phyloP scores from a whole-genome alignment of 805 yeast genomes.

The Candida ficus region DNA sequence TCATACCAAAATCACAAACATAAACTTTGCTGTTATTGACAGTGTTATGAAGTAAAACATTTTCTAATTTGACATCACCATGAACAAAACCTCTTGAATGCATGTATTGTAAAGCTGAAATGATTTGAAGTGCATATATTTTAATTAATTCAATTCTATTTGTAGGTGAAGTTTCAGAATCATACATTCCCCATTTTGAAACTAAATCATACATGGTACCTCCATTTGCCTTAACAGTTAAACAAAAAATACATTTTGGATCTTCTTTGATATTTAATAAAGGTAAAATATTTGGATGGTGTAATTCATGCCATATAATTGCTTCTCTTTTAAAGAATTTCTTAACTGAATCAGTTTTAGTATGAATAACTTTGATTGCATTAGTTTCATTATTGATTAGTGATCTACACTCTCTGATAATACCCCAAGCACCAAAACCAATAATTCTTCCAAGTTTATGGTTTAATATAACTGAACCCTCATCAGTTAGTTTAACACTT shows the following conservation, averaged over 20 bases:
- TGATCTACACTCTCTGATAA: constrained; percentile 61
- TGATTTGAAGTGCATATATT: constrained; percentile 47
- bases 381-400: constrained; percentile 24
- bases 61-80: constrained; percentile 71
- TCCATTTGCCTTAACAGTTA: constrained; percentile 61
- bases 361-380: constrained; percentile 63
- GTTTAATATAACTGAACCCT: constrained; percentile 62
- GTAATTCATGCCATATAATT: constrained; percentile 63
- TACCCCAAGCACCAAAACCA: constrained; percentile 91
- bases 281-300: constrained; percentile 62
- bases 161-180: constrained; percentile 26
- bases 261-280: constrained; percentile 60
- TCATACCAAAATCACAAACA: constrained; percentile 91
- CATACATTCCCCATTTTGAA: constrained; percentile 52
- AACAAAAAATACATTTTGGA: constrained; percentile 58
- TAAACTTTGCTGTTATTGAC: constrained; percentile 34
- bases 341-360: constrained; percentile 46
- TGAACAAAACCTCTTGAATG: constrained; percentile 70
- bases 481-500: constrained; percentile 39
- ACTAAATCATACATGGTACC: constrained; percentile 83
- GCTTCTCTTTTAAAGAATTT: constrained; percentile 67
- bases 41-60: constrained; percentile 53
- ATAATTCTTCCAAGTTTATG: constrained; percentile 66
- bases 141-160: constrained; percentile 31
- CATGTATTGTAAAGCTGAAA: constrained; percentile 52